Evolutionary conservation across 2,329 filamentous ascomycete species (phyloP).

Genomic region (Neonectria neomacrospora): DNA sequence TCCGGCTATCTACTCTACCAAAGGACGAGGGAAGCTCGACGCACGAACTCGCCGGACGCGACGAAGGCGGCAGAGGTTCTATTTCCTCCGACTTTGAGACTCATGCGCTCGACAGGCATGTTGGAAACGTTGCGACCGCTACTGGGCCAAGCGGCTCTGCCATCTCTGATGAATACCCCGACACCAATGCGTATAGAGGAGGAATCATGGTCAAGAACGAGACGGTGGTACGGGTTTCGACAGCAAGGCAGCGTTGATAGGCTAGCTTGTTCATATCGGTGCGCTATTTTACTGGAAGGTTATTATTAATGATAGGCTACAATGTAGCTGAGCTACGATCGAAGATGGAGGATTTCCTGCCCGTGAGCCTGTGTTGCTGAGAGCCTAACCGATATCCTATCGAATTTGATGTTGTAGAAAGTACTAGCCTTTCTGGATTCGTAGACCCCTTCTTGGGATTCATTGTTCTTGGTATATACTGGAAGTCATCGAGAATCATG

Average conservation of each 20-base stretch:
- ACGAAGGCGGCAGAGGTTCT: slow-evolving; percentile 12
- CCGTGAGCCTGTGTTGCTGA: background rate
- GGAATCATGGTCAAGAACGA: slow-evolving; percentile 44
- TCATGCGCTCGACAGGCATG: slow-evolving; percentile 35
- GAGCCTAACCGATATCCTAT: background rate
- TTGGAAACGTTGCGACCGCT: slow-evolving; percentile 27
- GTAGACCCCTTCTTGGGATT: too few species aligned
- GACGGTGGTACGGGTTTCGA: slow-evolving; percentile 22
- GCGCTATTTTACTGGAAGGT: background rate
- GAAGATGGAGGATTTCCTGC: too few species aligned
- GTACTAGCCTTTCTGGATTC: background rate
- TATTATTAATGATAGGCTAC: too few species aligned
- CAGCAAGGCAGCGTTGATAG: background rate
- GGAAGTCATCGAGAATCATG: too few species aligned
- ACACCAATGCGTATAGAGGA: background rate
- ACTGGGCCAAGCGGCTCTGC: slow-evolving; percentile 23
- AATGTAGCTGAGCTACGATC: too few species aligned
- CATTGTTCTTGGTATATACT: too few species aligned
- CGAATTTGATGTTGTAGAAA: background rate
- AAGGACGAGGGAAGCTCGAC: slow-evolving; percentile 40
- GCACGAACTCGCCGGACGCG: slow-evolving; percentile 35
- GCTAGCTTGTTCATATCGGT: background rate
- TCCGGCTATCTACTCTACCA: slow-evolving; percentile 30
- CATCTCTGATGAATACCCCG: background rate
- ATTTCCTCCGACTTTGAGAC: slow-evolving; percentile 33